A percentile compares a stretch with the other conserved stretches of the same genome.
Conservation (phyloP, 208 protist species). For the Leishmania arabica region DNA sequence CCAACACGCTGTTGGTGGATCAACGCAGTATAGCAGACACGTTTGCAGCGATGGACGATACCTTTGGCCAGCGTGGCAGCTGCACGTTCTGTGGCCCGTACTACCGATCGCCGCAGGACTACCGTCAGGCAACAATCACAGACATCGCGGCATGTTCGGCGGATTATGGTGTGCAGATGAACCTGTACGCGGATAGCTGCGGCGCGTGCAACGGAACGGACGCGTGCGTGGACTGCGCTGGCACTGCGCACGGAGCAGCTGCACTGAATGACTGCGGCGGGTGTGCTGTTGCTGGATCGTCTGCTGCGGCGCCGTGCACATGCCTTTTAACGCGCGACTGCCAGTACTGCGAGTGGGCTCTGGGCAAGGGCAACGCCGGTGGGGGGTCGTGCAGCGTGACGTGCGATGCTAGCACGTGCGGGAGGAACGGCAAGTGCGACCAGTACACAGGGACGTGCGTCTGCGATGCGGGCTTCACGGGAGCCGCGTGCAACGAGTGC, state of each 20-base stretch:
- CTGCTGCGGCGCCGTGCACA: slow-evolving; percentile 21
- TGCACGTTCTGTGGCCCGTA: slow-evolving; percentile 55
- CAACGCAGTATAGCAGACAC: slow-evolving; percentile 4
- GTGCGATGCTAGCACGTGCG: slow-evolving; percentile 20
- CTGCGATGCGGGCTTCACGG: slow-evolving; percentile 26
- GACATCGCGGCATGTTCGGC: slow-evolving; percentile 27
- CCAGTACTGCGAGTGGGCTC: slow-evolving; percentile 41
- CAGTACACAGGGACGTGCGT: slow-evolving; percentile 34
- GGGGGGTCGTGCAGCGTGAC: slow-evolving; percentile 17
- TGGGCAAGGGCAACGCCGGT: slow-evolving; percentile 2
- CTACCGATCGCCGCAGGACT: slow-evolving; percentile 25
- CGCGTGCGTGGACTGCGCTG: slow-evolving; percentile 47
- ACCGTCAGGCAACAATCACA: slow-evolving; percentile 7
- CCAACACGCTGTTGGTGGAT: slow-evolving; percentile 30
- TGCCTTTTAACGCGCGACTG: slow-evolving; percentile 34
- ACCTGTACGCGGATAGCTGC: slow-evolving; percentile 40
- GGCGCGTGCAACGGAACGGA: slow-evolving; percentile 43
- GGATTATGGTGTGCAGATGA: slow-evolving; percentile 37
- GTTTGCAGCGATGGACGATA: slow-evolving; percentile 34
- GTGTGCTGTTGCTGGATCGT: slow-evolving; percentile 21
- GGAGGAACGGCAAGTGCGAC: slow-evolving; percentile 24
- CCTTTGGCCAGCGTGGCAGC: slow-evolving; percentile 38
- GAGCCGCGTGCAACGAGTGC: slow-evolving; percentile 17
- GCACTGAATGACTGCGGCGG: slow-evolving; percentile 28
- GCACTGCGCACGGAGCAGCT: slow-evolving; percentile 17